Conservation (phyloP, 2,329 filamentous ascomycete genomes). For the Colletotrichum kahawae region DNA sequence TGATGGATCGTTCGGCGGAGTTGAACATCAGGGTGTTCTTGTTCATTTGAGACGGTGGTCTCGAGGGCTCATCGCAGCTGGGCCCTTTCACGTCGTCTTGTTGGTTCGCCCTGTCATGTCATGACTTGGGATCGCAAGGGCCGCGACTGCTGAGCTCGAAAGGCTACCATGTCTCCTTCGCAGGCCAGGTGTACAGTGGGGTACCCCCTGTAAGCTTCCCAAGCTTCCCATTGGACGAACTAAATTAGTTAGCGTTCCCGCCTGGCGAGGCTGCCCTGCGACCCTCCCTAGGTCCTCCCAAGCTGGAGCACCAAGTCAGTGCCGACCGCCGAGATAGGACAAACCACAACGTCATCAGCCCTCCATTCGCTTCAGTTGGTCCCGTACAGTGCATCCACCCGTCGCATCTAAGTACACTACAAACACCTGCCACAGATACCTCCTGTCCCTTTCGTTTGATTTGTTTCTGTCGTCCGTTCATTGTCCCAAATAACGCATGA, state of each 20-base stretch:
- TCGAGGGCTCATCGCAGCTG: slow-evolving; percentile 31
- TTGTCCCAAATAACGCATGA: neutral
- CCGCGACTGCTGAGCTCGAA: neutral
- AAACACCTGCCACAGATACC: neutral
- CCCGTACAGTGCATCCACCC: neutral
- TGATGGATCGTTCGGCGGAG: slow-evolving; percentile 9
- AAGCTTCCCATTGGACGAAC: slow-evolving; percentile 19
- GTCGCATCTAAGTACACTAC: neutral
- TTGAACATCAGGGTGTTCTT: slow-evolving; percentile 13
- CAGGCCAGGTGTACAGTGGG: slow-evolving; percentile 15
- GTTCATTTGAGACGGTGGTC: slow-evolving; percentile 1
- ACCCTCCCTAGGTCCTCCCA: neutral
- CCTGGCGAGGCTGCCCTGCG: slow-evolving; percentile 15
- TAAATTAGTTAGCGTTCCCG: slow-evolving; percentile 12
- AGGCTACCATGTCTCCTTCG: slow-evolving; percentile 22
- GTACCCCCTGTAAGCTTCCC: slow-evolving; percentile 5
- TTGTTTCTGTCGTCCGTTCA: neutral
- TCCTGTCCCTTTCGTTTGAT: neutral
- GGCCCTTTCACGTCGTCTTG: neutral
- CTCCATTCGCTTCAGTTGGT: neutral
- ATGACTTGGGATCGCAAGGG: slow-evolving; percentile 20
- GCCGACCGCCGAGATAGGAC: neutral
- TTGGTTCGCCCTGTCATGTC: slow-evolving; percentile 22
- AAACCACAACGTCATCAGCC: slow-evolving; percentile 16
- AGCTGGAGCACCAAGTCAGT: neutral